Evolutionary conservation across 305 asterid genomes (phyloP).

Genomic region (Plantago lanceolata): DNA sequence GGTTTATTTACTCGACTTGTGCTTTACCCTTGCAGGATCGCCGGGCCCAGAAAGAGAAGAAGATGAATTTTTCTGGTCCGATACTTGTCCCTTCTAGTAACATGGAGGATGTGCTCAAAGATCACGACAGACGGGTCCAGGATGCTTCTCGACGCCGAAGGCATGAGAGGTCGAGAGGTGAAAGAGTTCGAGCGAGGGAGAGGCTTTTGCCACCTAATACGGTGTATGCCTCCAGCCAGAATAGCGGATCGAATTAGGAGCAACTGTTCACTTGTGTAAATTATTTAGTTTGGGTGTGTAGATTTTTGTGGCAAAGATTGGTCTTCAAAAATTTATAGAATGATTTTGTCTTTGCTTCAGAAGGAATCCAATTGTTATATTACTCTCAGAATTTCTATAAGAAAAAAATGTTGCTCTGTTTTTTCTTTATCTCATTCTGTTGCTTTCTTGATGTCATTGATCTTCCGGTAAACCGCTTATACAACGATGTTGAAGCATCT

Average conservation of each 20-base stretch:
- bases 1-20: neutral
- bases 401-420: neutral
- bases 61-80: constrained; percentile 71
- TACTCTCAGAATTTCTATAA: neutral
- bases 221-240: constrained; percentile 22
- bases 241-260: neutral
- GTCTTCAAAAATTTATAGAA: neutral
- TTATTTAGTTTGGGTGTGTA: constrained; percentile 1
- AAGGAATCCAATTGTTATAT: neutral
- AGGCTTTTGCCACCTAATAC: constrained; percentile 27
- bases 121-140: constrained; percentile 77
- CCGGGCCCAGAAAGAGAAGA: constrained; percentile 39
- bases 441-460: neutral
- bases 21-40: constrained; percentile 35
- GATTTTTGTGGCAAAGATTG: neutral
- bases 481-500: too few relatives aligned
- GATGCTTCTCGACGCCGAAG: constrained; percentile 68
- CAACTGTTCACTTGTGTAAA: constrained; percentile 4
- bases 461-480: neutral
- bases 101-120: constrained; percentile 79
- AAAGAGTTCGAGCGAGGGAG: constrained; percentile 36
- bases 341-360: neutral
- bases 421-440: neutral
- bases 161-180: constrained; percentile 47
- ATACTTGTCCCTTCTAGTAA: constrained; percentile 49